Evolutionary conservation across 805 yeast species (phyloP), one percentile per base, ranked within the genome.

Genomic region (Lachancea lanzarotensis): DNA sequence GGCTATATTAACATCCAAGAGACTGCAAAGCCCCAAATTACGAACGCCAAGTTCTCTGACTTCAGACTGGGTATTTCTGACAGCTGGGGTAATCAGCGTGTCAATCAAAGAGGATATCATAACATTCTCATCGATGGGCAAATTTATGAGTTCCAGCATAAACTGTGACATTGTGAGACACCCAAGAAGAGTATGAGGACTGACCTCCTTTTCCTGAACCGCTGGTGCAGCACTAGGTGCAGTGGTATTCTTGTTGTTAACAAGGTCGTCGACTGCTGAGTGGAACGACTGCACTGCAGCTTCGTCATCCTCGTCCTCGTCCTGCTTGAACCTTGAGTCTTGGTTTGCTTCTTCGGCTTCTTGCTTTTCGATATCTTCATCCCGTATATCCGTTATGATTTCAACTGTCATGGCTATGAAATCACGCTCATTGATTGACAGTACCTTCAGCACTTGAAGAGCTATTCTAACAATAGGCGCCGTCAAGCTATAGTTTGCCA

Each of bases 341-440:
- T 44, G 42, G 19, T 33, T 38, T 32, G 49, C 52, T 43, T 58
- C 60, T 42, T 47, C 59, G 33, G 48, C 45, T 46, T 62, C 69
- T 41, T 68, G 73, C 29, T 55, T 63, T 38, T 69, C 75, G 35
- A 67, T 60, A 26, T 72, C 75, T 8, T 80, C 73, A 61, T 89
- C 96, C 59, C 87, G 76, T 40, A 90, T 72, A 69, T 90, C 97
- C 35, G 87, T 80, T 32, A 89, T 80, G 15, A 88, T 78, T 69
- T 91, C 97, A n/a, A 84, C 77, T 16, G 84, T 74, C 79, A 88
- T 82, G 31, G 85, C 79, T 20, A 86, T 77, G 59, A 90, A 90
- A 67, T 91, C 96, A 45, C 81, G 76, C 55, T 88, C 96, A 59
- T 76, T 84, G 17, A 82, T 78, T 1, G 95, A 83, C 10, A 86